Evolutionary conservation across 306 rosid genomes (phyloP), one percentile per base, ranked within the genome.

Genomic region (Malus sylvestris): DNA sequence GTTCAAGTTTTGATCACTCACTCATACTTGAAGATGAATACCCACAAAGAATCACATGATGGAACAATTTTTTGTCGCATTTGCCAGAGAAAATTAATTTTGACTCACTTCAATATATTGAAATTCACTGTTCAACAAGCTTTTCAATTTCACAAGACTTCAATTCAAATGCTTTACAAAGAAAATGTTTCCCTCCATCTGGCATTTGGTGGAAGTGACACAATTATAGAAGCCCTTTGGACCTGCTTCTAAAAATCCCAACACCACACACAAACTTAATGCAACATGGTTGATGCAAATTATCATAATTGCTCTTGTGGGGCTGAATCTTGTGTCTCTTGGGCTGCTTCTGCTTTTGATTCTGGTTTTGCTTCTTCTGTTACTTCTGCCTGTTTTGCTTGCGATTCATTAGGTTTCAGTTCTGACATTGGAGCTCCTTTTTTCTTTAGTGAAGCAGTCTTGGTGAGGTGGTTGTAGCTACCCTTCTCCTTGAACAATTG

Each of bases 401-500:
- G 76, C 1, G 88, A 51, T 0, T 60, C 35, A 2, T 49, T 86
- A 1, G 70, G 5, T 27, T 74, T 82, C 46, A 13, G 60, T 3
- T 22, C 85, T 0, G 75, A 64, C 14, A 32, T 5, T 4, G 44
- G 76, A 4, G 2, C 22, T 66, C 40, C 85, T 49, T 67, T 84
- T 55, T 77, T 91, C 89, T 66, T 91, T 76, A 88, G 1, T 3
- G 97, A 86, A 83, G 95, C 81, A n/a, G 86, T 71, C 79, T 80
- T 81, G 76, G 77, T 77, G 46, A 89, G 85, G 74, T 89, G 83
- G 23, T 71, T 88, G 58, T 91, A 91, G 85, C 93, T 85, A 5
- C 97, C 97, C 84, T 88, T 91, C 80, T 88, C 94, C 85, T 86
- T 91, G 87, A 88, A 91, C 83, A 91, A 46, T 70, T 91, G 97